phyloP scores from a whole-genome alignment of 2,329 filamentous ascomycete species.

The Fusarium hostae region DNA sequence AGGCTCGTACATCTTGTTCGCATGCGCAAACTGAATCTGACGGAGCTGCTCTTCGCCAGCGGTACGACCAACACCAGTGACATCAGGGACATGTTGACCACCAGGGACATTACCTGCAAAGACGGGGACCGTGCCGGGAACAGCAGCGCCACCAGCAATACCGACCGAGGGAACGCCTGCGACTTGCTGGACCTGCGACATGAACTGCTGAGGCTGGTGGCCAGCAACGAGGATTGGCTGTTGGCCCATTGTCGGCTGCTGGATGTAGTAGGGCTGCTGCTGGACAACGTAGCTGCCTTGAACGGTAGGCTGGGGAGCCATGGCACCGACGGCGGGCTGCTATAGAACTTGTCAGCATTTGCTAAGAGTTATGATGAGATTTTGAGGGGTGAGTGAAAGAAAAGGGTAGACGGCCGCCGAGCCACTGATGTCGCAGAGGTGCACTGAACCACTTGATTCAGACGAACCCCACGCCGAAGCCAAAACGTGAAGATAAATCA shows the following conservation, averaged over 20 bases:
- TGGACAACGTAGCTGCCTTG: constrained; percentile 47
- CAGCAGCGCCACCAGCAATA: constrained; percentile 38
- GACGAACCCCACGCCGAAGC: neutral
- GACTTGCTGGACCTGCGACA: constrained; percentile 44
- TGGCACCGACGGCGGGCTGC: constrained; percentile 46
- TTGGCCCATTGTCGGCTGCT: constrained; percentile 48
- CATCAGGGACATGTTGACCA: constrained; percentile 56
- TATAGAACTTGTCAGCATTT: constrained; percentile 39
- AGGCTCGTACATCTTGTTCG: constrained; percentile 63
- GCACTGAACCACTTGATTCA: constrained; percentile 7
- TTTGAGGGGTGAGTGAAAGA: neutral
- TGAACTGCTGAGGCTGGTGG: constrained; percentile 38
- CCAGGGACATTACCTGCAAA: constrained; percentile 54
- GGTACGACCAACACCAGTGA: constrained; percentile 64
- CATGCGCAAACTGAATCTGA: constrained; percentile 60
- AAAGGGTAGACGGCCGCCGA: neutral
- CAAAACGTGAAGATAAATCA: neutral
- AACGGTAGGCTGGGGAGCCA: constrained; percentile 44
- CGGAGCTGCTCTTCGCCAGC: constrained; percentile 58
- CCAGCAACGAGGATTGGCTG: constrained; percentile 49
- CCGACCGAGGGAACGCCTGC: constrained; percentile 43
- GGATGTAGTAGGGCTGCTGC: constrained; percentile 49
- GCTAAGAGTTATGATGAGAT: neutral
- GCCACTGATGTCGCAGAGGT: neutral
- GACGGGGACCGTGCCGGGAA: constrained; percentile 45